Conservation (phyloP, 2,329 filamentous ascomycete species). For the Aspergillus fumigatus region DNA sequence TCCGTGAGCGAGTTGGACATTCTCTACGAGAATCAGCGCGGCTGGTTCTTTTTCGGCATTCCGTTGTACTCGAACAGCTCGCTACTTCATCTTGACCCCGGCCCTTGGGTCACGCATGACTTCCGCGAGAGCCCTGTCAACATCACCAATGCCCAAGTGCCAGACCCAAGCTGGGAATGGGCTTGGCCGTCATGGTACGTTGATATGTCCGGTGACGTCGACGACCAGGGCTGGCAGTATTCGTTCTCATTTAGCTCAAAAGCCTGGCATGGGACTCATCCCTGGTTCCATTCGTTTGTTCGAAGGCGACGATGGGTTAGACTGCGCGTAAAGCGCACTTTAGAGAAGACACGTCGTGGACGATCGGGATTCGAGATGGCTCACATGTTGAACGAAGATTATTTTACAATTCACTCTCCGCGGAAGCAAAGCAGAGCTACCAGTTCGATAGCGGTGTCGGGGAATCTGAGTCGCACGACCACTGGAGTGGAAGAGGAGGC, state of each 20-base stretch:
- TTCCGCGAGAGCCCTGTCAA: constrained; percentile 58
- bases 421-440: constrained; percentile 44
- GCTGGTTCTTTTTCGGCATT: constrained; percentile 81
- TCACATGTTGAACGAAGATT: constrained; percentile 68
- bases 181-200: constrained; percentile 68
- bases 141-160: constrained; percentile 83
- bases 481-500: constrained; percentile 44
- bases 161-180: constrained; percentile 96
- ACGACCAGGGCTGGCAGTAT: constrained; percentile 95
- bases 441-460: constrained; percentile 34
- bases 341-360: constrained; percentile 16
- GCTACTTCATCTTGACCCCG: constrained; percentile 77
- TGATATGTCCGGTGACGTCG: constrained; percentile 74
- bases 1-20: constrained; percentile 64
- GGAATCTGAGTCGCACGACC: constrained; percentile 32
- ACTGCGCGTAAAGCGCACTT: constrained; percentile 63
- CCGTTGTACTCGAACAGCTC: constrained; percentile 85
- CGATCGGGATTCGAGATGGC: constrained; percentile 42
- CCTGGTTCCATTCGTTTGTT: constrained; percentile 96
- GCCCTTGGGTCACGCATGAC: constrained; percentile 73
- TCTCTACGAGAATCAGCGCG: constrained; percentile 92
- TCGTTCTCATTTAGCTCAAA: constrained; percentile 79
- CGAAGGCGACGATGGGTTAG: constrained; percentile 82
- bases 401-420: constrained; percentile 66
- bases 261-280: constrained; percentile 81